Conservation (phyloP, 768 basidiomycete genomes). For the Termitomyces sp. region DNA sequence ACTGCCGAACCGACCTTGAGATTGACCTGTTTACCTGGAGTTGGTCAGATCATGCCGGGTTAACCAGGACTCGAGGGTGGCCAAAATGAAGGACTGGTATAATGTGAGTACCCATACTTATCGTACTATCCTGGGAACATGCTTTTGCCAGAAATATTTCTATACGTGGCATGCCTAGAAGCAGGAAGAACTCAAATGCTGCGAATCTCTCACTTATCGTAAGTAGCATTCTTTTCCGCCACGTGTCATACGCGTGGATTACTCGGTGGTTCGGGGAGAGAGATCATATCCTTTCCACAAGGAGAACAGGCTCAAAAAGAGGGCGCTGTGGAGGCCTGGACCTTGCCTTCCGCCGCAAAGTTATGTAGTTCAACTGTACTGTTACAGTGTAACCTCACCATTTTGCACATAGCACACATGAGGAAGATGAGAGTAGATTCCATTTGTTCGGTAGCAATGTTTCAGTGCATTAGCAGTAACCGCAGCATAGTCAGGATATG, state of each 20-base stretch:
- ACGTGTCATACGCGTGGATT: background rate
- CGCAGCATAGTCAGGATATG: background rate
- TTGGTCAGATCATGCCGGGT: background rate
- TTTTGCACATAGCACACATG: background rate
- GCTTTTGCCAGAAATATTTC: background rate
- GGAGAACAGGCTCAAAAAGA: background rate
- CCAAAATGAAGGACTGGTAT: too few species aligned
- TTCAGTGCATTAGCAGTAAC: background rate
- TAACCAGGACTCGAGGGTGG: too few species aligned
- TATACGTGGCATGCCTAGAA: background rate
- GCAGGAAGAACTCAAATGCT: too few species aligned
- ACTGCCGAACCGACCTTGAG: background rate
- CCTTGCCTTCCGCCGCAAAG: background rate
- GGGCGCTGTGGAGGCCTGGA: background rate
- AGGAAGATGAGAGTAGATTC: background rate
- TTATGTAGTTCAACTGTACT: background rate
- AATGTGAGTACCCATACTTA: background rate
- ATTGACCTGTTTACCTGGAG: background rate
- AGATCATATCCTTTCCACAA: background rate
- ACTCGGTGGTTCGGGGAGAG: background rate
- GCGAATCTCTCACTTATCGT: background rate
- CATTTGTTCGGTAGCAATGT: background rate
- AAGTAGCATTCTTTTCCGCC: background rate
- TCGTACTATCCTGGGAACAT: too few species aligned
- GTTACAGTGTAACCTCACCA: background rate